phyloP scores from a whole-genome alignment of 805 yeast genomes.

The Pichia cephalocereana region DNA sequence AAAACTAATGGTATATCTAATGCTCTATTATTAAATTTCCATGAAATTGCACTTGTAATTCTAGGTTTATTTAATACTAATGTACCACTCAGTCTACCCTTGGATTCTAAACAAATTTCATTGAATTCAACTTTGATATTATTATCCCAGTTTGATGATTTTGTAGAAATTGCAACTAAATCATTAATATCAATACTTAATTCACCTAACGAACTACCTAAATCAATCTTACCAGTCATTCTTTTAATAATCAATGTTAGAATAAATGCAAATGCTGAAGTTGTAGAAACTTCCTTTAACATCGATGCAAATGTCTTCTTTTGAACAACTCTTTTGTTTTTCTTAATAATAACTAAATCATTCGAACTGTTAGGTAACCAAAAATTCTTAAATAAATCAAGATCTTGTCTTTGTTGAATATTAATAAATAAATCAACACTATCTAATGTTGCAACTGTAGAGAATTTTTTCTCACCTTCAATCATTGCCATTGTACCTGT shows the following conservation, averaged over 20 bases:
- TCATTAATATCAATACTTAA: constrained; percentile 45
- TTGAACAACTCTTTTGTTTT: background rate
- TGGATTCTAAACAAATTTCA: constrained; percentile 40
- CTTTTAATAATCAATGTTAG: constrained; percentile 47
- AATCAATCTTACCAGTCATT: constrained; percentile 50
- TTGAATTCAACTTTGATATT: constrained; percentile 54
- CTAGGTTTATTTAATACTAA: constrained; percentile 41
- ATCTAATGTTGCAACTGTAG: constrained; percentile 40
- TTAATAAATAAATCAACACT: constrained; percentile 58
- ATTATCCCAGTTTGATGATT: constrained; percentile 63
- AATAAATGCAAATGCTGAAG: constrained; percentile 69
- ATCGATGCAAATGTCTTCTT: constrained; percentile 33
- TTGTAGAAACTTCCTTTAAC: constrained; percentile 48
- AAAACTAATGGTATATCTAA: constrained; percentile 60
- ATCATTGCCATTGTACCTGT: constrained; percentile 40
- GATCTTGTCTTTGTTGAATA: constrained; percentile 78
- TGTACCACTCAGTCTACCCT: constrained; percentile 75
- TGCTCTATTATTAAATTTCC: constrained; percentile 42
- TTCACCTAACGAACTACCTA: constrained; percentile 79
- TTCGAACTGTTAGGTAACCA: constrained; percentile 54
- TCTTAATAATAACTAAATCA: constrained; percentile 2
- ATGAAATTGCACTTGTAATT: constrained; percentile 58
- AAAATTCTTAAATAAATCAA: constrained; percentile 71
- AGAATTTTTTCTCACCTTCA: constrained; percentile 28
- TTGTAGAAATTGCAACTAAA: constrained; percentile 62